Evolutionary conservation across 331 rosid species (phyloP).

Genomic region (Quercus lobata): DNA sequence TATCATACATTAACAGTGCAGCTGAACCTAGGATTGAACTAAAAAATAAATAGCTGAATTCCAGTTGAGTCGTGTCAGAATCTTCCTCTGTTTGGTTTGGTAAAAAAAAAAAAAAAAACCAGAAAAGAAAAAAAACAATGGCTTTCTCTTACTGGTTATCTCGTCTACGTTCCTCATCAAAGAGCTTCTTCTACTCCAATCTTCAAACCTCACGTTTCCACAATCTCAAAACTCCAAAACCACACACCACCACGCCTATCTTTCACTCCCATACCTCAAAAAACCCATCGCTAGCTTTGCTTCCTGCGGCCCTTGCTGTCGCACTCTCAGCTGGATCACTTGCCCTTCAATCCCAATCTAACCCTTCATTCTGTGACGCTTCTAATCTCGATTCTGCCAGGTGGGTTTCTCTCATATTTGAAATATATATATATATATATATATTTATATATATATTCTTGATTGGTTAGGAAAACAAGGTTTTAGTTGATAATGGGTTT

Average conservation of each 20-base stretch:
- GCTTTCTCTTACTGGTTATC: conserved; percentile 47
- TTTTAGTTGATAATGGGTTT: neutral
- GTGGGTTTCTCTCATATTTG: conserved; percentile 16
- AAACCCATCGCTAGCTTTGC: conserved; percentile 25
- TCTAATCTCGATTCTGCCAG: conserved; percentile 21
- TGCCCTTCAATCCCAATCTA: conserved; percentile 38
- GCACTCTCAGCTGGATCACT: conserved; percentile 53
- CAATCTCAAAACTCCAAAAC: conserved; percentile 8
- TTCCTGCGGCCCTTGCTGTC: conserved; percentile 63
- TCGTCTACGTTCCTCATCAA: conserved; percentile 62
- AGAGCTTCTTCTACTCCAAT: conserved; percentile 24
- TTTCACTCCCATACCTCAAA: conserved; percentile 22
- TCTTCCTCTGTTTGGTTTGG: neutral
- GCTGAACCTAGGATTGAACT: too few species aligned
- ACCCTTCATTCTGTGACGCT: conserved; percentile 50
- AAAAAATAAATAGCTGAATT: too few species aligned
- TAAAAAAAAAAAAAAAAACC: neutral
- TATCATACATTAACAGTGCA: too few species aligned
- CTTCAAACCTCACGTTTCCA: conserved; percentile 19
- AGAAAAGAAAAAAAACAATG: neutral
- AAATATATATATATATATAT: too few species aligned
- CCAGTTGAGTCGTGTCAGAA: neutral
- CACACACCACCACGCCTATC: conserved; percentile 1
- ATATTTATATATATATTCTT: neutral
- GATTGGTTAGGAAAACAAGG: neutral